Evolutionary conservation across 2,329 filamentous ascomycete species (phyloP).

Genomic region (Exutisphaerella laricina): DNA sequence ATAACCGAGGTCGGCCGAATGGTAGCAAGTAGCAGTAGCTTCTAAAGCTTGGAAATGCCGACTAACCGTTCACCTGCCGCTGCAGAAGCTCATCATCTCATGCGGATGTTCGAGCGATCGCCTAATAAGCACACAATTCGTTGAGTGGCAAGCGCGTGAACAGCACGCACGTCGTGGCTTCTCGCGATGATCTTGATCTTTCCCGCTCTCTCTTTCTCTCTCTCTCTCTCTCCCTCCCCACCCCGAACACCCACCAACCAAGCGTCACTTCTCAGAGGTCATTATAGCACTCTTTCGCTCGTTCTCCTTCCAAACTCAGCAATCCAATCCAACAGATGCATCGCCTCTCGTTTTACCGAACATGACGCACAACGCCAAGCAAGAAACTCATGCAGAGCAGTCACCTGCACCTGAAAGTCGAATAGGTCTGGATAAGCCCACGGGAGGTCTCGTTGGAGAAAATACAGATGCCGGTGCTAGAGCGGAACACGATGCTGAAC

Average conservation of each 20-base stretch:
- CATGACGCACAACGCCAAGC: conserved; percentile 9
- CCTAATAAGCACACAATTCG: background rate
- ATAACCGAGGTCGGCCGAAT: conserved; percentile 7
- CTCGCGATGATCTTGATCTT: background rate
- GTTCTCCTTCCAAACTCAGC: too few species aligned
- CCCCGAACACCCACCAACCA: background rate
- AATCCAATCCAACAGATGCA: background rate
- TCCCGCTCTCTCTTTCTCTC: background rate
- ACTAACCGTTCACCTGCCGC: conserved; percentile 3
- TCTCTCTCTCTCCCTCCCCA: background rate
- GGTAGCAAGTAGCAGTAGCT: background rate
- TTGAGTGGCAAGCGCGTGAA: conserved; percentile 2
- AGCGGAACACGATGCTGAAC: conserved; percentile 3
- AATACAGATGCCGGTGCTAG: conserved; percentile 8
- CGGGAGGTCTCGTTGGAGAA: conserved; percentile 7
- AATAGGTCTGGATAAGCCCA: conserved; percentile 7
- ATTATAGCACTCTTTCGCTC: too few species aligned
- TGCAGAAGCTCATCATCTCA: background rate
- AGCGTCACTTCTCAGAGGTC: too few species aligned
- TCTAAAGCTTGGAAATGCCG: conserved; percentile 2
- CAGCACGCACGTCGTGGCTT: background rate
- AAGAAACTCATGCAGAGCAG: conserved; percentile 39
- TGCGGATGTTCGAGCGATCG: background rate
- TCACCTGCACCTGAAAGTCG: conserved; percentile 5
- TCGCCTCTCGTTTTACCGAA: conserved; percentile 3